phyloP scores from a whole-genome alignment of 1,284 basidiomycete species.

The Boletus albobrunnescens region DNA sequence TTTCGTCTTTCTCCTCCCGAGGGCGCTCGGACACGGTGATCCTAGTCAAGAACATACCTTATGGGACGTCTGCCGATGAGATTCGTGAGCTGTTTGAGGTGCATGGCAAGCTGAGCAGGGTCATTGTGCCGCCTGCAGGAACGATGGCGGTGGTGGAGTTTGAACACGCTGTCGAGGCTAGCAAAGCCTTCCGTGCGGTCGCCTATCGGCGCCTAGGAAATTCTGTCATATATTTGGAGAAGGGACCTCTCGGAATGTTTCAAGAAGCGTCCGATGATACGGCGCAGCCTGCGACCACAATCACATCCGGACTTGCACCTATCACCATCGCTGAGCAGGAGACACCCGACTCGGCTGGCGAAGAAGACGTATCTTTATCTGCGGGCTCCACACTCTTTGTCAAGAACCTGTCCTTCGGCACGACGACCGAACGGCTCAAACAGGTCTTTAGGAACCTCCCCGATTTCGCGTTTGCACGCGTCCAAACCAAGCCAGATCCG shows the following conservation, averaged over 20 bases:
- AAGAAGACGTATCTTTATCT: slow-evolving; percentile 49
- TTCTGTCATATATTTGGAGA: slow-evolving; percentile 90
- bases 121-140: slow-evolving; percentile 88
- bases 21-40: slow-evolving; percentile 77
- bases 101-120: slow-evolving; percentile 72
- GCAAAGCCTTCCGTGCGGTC: slow-evolving; percentile 75
- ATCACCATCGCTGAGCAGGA: slow-evolving; percentile 43
- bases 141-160: slow-evolving; percentile 94
- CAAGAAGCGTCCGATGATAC: slow-evolving; percentile 32
- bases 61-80: slow-evolving; percentile 75
- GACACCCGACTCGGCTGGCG: slow-evolving; percentile 30
- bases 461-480: slow-evolving; percentile 83
- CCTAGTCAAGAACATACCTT: slow-evolving; percentile 96
- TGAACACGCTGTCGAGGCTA: slow-evolving; percentile 65
- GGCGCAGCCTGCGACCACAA: background rate
- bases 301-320: slow-evolving; percentile 36
- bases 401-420: slow-evolving; percentile 91
- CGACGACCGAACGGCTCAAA: slow-evolving; percentile 73
- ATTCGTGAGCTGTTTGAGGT: slow-evolving; percentile 77
- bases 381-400: slow-evolving; percentile 86
- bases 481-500: slow-evolving; percentile 89
- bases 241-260: slow-evolving; percentile 84
- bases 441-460: slow-evolving; percentile 75
- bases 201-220: slow-evolving; percentile 89
- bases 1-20: slow-evolving; percentile 54